Conservation (phyloP, 1,284 basidiomycete species). For the Porodaedalea pini region DNA sequence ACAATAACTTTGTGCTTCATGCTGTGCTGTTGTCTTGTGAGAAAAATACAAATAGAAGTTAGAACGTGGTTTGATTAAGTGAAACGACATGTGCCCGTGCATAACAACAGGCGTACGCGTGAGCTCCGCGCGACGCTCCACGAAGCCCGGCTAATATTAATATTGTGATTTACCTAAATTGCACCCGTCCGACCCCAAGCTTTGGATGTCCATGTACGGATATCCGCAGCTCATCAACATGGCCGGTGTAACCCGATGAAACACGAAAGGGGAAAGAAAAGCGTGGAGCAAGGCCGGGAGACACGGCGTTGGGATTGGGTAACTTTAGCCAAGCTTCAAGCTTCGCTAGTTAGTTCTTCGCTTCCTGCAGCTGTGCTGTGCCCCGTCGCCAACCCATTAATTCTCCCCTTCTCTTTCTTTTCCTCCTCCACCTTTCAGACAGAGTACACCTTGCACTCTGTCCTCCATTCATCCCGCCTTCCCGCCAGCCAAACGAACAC, state of each 20-base stretch:
- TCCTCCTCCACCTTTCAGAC: neutral
- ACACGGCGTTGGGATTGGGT: no score
- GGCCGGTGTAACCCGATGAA: neutral
- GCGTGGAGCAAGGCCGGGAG: no score
- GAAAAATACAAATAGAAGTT: neutral
- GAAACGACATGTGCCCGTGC: neutral
- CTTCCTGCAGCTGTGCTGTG: neutral
- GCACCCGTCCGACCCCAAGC: no score
- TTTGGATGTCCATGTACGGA: no score
- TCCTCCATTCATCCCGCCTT: neutral
- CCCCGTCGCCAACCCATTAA: neutral
- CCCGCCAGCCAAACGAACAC: no score
- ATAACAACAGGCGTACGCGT: no score
- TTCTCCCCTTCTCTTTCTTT: neutral
- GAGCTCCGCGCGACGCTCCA: no score
- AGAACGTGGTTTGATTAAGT: neutral
- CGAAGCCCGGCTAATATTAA: no score
- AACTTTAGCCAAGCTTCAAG: no score
- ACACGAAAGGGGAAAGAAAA: neutral
- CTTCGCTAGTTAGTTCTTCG: no score
- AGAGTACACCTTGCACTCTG: neutral
- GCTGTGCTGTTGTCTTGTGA: neutral
- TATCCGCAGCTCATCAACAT: no score
- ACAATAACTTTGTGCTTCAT: neutral
- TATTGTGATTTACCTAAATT: no score